Evolutionary conservation across 2,329 filamentous ascomycete genomes (phyloP).

Genomic region (Fusarium falciforme): DNA sequence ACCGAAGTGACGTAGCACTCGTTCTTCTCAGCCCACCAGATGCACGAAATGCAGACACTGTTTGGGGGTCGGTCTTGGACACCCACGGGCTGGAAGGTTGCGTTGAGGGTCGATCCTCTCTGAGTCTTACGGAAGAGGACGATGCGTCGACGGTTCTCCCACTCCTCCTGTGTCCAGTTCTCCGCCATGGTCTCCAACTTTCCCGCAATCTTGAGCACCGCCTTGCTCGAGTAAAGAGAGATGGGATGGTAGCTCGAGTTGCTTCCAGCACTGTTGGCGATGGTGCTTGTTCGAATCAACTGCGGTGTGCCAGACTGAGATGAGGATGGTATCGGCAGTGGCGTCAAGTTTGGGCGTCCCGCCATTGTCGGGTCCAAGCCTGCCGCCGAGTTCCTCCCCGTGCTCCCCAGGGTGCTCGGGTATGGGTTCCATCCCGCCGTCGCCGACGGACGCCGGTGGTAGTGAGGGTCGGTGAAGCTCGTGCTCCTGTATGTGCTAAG

Average conservation of each 20-base stretch:
- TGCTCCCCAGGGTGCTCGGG: slow-evolving; percentile 53
- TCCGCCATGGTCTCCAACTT: slow-evolving; percentile 87
- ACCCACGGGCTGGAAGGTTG: slow-evolving; percentile 82
- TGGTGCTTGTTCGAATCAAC: slow-evolving; percentile 68
- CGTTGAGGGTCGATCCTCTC: slow-evolving; percentile 81
- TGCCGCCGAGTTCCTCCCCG: slow-evolving; percentile 54
- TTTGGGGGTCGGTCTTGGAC: slow-evolving; percentile 83
- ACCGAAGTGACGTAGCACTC: slow-evolving; percentile 96
- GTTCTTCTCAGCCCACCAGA: slow-evolving; percentile 92
- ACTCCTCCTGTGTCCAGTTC: slow-evolving; percentile 86
- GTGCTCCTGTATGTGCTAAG: slow-evolving; percentile 65
- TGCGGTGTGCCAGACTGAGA: slow-evolving; percentile 54
- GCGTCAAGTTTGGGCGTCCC: slow-evolving; percentile 58
- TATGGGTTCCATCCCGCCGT: slow-evolving; percentile 57
- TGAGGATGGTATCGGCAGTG: slow-evolving; percentile 60
- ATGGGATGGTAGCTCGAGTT: slow-evolving; percentile 78
- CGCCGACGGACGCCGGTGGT: slow-evolving; percentile 51
- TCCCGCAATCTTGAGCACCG: slow-evolving; percentile 84
- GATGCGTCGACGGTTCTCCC: slow-evolving; percentile 80
- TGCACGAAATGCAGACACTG: slow-evolving; percentile 96
- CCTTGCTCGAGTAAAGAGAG: slow-evolving; percentile 85
- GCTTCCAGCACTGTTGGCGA: slow-evolving; percentile 52
- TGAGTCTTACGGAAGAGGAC: slow-evolving; percentile 90
- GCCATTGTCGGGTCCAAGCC: slow-evolving; percentile 58
- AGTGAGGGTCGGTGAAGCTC: slow-evolving; percentile 63